A percentile compares a stretch with the other conserved stretches of the same genome.
Evolutionary conservation across 2,329 filamentous ascomycete genomes (phyloP).

Genomic region (Stemphylium vesicarium): DNA sequence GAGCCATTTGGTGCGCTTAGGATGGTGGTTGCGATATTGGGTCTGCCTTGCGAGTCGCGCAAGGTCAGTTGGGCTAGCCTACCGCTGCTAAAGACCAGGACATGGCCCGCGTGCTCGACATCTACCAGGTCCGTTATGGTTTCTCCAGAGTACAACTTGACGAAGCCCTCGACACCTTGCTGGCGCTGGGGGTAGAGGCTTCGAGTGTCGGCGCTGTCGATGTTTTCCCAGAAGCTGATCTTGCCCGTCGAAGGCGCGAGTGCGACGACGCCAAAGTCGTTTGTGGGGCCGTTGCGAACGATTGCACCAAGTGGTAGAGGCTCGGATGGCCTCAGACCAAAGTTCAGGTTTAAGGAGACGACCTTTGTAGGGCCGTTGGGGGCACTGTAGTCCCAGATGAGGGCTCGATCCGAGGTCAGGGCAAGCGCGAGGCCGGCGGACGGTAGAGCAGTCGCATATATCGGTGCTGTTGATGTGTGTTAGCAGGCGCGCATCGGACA

Average conservation of each 20-base stretch:
- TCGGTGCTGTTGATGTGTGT: constrained; percentile 38
- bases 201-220: constrained; percentile 84
- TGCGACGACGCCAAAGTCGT: constrained; percentile 84
- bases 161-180: constrained; percentile 75
- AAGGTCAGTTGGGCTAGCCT: constrained; percentile 85
- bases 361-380: constrained; percentile 70
- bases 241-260: constrained; percentile 84
- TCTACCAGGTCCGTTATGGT: constrained; percentile 77
- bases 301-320: constrained; percentile 82
- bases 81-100: constrained; percentile 84
- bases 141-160: constrained; percentile 81
- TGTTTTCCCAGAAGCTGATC: constrained; percentile 93
- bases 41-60: constrained; percentile 84
- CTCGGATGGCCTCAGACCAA: constrained; percentile 71
- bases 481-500: constrained; percentile 16
- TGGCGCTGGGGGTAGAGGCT: constrained; percentile 83
- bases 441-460: constrained; percentile 58
- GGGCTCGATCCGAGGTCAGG: constrained; percentile 79
- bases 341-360: constrained; percentile 79
- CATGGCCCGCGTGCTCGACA: constrained; percentile 85
- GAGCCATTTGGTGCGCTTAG: constrained; percentile 64
- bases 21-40: constrained; percentile 78
- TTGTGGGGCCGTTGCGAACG: constrained; percentile 77
- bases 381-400: constrained; percentile 85
- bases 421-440: constrained; percentile 75